phyloP scores from a whole-genome alignment of 148 eudicot species.

The Chenopodium formosanum region DNA sequence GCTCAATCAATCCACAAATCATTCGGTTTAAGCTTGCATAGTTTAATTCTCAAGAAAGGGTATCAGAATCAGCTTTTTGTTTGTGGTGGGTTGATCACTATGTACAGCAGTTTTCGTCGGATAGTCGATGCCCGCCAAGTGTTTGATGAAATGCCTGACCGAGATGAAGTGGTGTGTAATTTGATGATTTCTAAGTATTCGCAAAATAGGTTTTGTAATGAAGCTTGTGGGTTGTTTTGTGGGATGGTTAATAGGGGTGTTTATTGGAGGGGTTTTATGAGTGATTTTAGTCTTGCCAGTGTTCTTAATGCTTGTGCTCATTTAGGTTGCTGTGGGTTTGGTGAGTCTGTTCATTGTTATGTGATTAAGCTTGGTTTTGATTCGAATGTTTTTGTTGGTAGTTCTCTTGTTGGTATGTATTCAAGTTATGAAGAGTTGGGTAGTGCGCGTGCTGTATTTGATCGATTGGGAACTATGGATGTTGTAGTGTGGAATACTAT shows the following conservation, averaged over 20 bases:
- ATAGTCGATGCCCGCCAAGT: constrained; percentile 33
- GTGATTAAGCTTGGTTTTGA: constrained; percentile 35
- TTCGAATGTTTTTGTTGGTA: constrained; percentile 35
- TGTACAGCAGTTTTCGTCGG: constrained; percentile 23
- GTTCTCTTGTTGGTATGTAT: constrained; percentile 43
- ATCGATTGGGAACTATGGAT: constrained; percentile 37
- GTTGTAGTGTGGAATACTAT: constrained; percentile 54
- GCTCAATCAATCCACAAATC: constrained; percentile 16
- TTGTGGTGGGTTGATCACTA: constrained; percentile 35
- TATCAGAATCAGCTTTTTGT: constrained; percentile 28
- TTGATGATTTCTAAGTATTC: constrained; percentile 44
- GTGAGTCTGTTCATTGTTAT: constrained; percentile 37
- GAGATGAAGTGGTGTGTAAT: constrained; percentile 55
- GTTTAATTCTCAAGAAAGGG: constrained; percentile 33
- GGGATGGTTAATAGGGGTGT: constrained; percentile 28
- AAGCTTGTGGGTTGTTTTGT: constrained; percentile 43
- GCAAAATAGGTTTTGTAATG: constrained; percentile 30
- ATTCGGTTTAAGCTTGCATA: constrained; percentile 36
- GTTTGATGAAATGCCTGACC: constrained; percentile 50
- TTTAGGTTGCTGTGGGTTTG: constrained; percentile 31
- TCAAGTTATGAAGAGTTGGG: constrained; percentile 31
- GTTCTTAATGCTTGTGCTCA: constrained; percentile 47
- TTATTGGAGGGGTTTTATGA: constrained; percentile 29
- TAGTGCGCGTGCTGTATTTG: constrained; percentile 44
- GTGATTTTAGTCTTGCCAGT: constrained; percentile 40